Evolutionary conservation across 768 basidiomycete genomes (phyloP).

Genomic region (Trametes punicea): DNA sequence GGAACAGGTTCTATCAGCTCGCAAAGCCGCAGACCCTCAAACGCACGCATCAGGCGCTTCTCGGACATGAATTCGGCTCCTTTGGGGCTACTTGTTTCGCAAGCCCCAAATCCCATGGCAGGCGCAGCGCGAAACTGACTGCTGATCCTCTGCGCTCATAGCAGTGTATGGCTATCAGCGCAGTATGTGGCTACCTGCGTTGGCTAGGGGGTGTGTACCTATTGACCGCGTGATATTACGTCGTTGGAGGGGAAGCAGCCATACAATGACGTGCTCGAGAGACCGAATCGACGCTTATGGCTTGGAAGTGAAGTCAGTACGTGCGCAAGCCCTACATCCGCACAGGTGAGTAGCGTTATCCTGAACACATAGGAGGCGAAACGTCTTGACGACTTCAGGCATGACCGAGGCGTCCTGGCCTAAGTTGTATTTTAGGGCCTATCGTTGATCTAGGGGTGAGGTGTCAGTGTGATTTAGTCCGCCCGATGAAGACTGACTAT

Average conservation of each 20-base stretch:
- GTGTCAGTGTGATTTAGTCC: neutral
- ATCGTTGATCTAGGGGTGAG: neutral
- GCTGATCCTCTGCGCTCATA: constrained; percentile 13
- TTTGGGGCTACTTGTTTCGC: constrained; percentile 9
- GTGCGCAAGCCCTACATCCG: neutral
- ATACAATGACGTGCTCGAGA: neutral
- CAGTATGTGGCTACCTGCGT: too few species aligned
- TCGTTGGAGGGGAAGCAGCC: neutral
- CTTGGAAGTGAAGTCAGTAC: neutral
- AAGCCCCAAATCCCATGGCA: neutral
- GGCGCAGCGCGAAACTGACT: neutral
- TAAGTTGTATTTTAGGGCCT: neutral
- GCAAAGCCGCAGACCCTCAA: neutral
- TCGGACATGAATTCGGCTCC: constrained; percentile 4
- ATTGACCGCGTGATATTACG: neutral
- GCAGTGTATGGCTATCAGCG: neutral
- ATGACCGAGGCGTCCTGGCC: neutral
- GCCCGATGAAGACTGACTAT: neutral
- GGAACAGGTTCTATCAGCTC: neutral
- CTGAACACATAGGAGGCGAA: neutral
- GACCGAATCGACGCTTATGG: neutral
- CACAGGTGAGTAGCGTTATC: neutral
- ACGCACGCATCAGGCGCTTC: constrained; percentile 12
- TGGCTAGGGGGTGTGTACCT: neutral
- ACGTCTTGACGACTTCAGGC: neutral